Base-by-base conservation (phyloP, 257 asterid genomes). In the Jacaranda mimosifolia region DNA sequence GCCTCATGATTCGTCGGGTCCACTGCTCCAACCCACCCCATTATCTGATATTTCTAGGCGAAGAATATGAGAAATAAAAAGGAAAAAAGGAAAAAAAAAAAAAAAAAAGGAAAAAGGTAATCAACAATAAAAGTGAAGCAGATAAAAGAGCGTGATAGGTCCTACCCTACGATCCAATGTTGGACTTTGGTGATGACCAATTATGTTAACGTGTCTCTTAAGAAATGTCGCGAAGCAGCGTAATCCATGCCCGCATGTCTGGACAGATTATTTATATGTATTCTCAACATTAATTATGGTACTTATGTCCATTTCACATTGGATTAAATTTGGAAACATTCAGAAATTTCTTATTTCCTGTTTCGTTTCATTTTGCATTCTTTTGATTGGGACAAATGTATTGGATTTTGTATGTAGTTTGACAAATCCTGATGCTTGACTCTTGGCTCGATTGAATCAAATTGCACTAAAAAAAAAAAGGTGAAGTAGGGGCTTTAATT, bases 171-270 rank as follows among this genome's bases (percentile, higher is more conserved):
- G 76, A 87, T 85, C 79, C 86, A 73, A 42, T 72, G 64, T 45
- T 80, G 56, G 87, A 83, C 86, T 82, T 78, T 64, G 52, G 48
- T 59, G 63, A 80, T 21, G 32, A 51, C 86, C 86, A 85, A 83
- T 83, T 86, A 83, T 83, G 56, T 40, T 76, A 70, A 73, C 91
- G 87, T 85, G 87, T 85, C 78, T 19, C 17, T 35, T 32, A 85
- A 83, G 82, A 70, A 73, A 77, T 52, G 52, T 19, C 15, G 10
- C n/a, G 9, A 9, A 49, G 14, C 74, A 19, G 18, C n/a, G 68
- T 4, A 60, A 18, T 5, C 45, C 17, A 15, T 53, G 8, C 15
- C 72, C 8, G 36, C 48, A 14, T 38, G 9, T 45, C 51, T 9
- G 13, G 51, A 45, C 51, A 10, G 13, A 0, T 45, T 6, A 45